Evolutionary conservation across 73 alveolate genomes (phyloP), one percentile per base, ranked within the genome.

Genomic region (Paramecium octaurelia): DNA sequence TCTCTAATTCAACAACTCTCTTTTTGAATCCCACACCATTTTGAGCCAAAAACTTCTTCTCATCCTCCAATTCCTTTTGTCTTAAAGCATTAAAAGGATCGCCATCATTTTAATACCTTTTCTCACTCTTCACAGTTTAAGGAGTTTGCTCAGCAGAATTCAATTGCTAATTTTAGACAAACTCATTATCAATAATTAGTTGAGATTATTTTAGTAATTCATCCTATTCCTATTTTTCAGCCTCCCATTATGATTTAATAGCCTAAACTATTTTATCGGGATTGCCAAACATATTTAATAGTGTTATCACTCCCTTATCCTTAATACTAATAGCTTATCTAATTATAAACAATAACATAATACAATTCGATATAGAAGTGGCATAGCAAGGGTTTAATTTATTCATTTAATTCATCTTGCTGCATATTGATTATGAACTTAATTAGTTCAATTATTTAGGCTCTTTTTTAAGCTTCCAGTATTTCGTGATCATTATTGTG

Each of bases 401-500:
- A 35, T 64, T 89, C 94, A 73, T 89, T 89, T 21, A 89, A 59
- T 70, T 89, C 88, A 23, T 77, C 64, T 70, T 60, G 12, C n/a
- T 89, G 24, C 70, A 70, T 42, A 70, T 89, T 83, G 0, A 89
- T 89, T 9, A 89, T 89, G 44, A 77, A 89, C 31, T 89, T 89
- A 31, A 89, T 44, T 43, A 89, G 46, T 70, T 89, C 86, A 27
- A 89, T 89, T 16, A 89, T 89, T 46, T 70, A 18, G 7, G 92
- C 90, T 46, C 94, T 89, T 89, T 89, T 89, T 46, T 89, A 44
- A 14, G 92, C 94, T 23, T 89, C 76, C 16, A 89, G 34, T 20
- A 89, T 89, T 29, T 89, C 94, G 38, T 77, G 71, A 44, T 89
- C 94, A 46, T 89, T 89, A 29, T 71, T 89, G n/a, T 59, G 91